Base-by-base conservation (phyloP, 164 flowering plant genomes). In the Aristolochia fimbriata region DNA sequence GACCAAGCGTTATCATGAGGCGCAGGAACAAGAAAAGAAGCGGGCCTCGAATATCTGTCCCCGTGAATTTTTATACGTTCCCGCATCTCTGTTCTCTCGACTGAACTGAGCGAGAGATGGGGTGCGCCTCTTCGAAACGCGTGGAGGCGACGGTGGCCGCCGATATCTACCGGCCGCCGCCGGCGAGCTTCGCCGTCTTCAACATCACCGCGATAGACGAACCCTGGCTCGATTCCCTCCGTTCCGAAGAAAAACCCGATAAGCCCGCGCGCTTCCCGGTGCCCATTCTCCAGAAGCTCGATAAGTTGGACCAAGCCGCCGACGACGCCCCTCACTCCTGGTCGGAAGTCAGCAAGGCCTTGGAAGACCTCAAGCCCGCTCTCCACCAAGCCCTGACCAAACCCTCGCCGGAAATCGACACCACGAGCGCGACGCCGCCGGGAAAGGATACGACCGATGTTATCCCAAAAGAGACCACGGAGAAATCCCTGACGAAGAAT, bases 291-390 rank as follows among this genome's bases (percentile, higher is more conserved):
- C 82, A 87, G 52, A 91, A 86, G 78, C 83, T 91, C 68, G 74
- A 72, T 71, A 68, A 73, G 19, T 62, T 80, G 11, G 95, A 85
- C 63, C 56, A 58, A 37, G 78, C 65, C 9, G 17, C 76, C 19
- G 75, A 74, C 23, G 79, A 79, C 10, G 91, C 91, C 43, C 79
- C 71, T n/a, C 76, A 91, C 0, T 93, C 96, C 0, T 93, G 98
- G 98, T 81, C 80, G 23, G 94, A 89, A 61, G 90, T 93, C 47
- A 90, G 92, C 67, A 90, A 85, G 65, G 90, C 70, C 20, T 72
- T 89, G 45, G 86, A 89, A 57, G 83, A 82, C 65, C 76, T 89
- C 52, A 86, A 87, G 69, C 83, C 94, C 66, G 65, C 71, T 10
- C 66, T 81, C 47, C 57, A 20, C 17, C 53, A 51, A 30, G 58